Conservation (phyloP, 495 filamentous ascomycete genomes). For the Podospora sp. region DNA sequence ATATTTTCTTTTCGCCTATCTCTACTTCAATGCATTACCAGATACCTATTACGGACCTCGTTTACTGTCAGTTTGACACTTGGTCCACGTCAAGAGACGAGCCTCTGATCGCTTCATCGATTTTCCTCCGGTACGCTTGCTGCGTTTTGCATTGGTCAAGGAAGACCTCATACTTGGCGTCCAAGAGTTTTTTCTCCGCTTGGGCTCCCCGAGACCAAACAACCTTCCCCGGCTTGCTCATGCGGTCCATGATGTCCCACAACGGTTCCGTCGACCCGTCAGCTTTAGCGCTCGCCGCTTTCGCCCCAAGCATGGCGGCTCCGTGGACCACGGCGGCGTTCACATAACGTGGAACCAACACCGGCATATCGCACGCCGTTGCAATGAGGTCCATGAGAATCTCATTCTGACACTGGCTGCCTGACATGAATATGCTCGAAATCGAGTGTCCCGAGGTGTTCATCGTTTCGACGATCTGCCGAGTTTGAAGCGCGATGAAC, state of each 20-base stretch:
- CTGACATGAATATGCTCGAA: conserved; percentile 95
- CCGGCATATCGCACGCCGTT: conserved; percentile 86
- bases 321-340: conserved; percentile 96
- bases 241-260: conserved; percentile 96
- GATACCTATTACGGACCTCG: not conserved
- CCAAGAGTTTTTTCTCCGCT: conserved; percentile 75
- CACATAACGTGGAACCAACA: conserved; percentile 87
- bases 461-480: conserved; percentile 93
- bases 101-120: conserved; percentile 63
- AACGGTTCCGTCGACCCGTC: conserved; percentile 81
- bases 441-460: conserved; percentile 83
- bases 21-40: not conserved
- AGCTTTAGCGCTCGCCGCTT: conserved; percentile 77
- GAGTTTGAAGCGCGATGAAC: conserved; percentile 94
- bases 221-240: conserved; percentile 89
- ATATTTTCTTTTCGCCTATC: not conserved
- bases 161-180: conserved; percentile 85
- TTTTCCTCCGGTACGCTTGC: conserved; percentile 66
- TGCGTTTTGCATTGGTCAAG: conserved; percentile 76
- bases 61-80: not conserved
- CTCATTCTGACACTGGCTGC: conserved; percentile 93
- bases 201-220: conserved; percentile 69
- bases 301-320: conserved; percentile 94
- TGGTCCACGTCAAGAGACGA: conserved; percentile 29
- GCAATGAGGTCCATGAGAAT: conserved; percentile 90